phyloP scores from a whole-genome alignment of 176 grass and related monocot species.

The Musa troglodytarum region DNA sequence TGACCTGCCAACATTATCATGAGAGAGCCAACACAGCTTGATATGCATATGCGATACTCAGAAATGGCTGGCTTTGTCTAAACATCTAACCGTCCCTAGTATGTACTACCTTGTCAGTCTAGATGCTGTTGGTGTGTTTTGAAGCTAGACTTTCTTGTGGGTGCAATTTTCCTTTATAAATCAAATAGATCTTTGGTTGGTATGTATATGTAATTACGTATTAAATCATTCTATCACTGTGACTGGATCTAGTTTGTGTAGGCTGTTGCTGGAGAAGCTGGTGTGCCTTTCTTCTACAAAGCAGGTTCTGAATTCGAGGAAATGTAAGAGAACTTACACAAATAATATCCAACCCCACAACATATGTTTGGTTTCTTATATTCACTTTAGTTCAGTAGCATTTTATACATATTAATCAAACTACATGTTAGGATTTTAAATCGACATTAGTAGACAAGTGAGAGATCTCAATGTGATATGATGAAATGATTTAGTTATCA shows the following conservation, averaged over 20 bases:
- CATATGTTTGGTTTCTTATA: background rate
- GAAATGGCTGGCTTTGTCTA: background rate
- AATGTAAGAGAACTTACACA: slow-evolving; percentile 61
- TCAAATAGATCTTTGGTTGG: slow-evolving; percentile 12
- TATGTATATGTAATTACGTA: background rate
- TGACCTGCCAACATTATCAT: background rate
- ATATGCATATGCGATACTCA: background rate
- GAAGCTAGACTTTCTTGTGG: background rate
- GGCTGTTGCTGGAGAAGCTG: slow-evolving; percentile 99
- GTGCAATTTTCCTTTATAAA: slow-evolving; percentile 2
- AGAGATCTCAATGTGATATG: too few species aligned
- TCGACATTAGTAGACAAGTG: too few species aligned
- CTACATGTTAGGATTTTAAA: background rate
- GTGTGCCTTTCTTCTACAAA: slow-evolving; percentile 96
- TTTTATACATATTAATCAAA: background rate
- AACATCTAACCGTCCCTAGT: too few species aligned
- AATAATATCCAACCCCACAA: background rate
- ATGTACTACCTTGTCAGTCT: background rate
- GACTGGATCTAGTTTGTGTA: slow-evolving; percentile 20
- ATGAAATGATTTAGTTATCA: too few species aligned
- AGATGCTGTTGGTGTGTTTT: background rate
- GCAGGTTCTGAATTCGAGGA: slow-evolving; percentile 99
- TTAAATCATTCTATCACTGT: background rate
- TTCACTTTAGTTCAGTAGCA: background rate
- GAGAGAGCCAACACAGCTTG: too few species aligned